phyloP scores from a whole-genome alignment of 805 yeast species.

The Starmera caribaea region DNA sequence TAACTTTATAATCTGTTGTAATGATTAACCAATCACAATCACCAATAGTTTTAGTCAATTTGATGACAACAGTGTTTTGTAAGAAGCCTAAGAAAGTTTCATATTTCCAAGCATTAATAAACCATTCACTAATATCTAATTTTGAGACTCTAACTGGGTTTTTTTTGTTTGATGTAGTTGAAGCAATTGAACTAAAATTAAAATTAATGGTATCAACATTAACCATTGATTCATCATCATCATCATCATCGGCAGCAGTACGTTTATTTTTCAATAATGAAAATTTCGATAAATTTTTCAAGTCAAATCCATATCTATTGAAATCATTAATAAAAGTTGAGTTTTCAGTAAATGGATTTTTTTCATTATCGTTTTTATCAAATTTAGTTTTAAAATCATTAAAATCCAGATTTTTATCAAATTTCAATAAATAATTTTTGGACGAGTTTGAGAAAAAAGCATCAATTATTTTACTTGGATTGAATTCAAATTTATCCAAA shows the following conservation, averaged over 20 bases:
- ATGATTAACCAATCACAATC: constrained; percentile 30
- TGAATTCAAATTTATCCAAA: constrained; percentile 29
- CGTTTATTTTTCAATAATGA: no score
- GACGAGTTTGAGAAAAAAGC: constrained; percentile 26
- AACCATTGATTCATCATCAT: constrained; percentile 14
- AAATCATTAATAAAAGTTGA: constrained; percentile 18
- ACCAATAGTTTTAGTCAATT: constrained; percentile 26
- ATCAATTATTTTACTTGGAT: constrained; percentile 26
- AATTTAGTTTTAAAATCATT: constrained; percentile 18
- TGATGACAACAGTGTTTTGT: constrained; percentile 25
- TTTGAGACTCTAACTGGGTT: constrained; percentile 26
- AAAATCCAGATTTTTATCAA: constrained; percentile 22
- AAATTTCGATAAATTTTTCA: no score
- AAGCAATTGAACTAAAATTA: constrained; percentile 18
- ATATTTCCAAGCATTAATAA: constrained; percentile 29
- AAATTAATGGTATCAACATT: constrained; percentile 19
- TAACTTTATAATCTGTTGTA: constrained; percentile 22
- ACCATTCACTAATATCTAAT: constrained; percentile 28
- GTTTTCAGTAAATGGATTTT: constrained; percentile 14
- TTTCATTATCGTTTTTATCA: constrained; percentile 14
- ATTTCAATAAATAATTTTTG: constrained; percentile 22
- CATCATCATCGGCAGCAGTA: constrained; percentile 8
- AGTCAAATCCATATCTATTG: constrained; percentile 17
- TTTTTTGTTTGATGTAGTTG: constrained; percentile 8
- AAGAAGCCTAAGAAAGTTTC: constrained; percentile 26